These are phyloP conservation scores for Podaxis carcinomalis DNA, from an alignment of 768 basidiomycete genomes.

Conservation along the genomic window DNA sequence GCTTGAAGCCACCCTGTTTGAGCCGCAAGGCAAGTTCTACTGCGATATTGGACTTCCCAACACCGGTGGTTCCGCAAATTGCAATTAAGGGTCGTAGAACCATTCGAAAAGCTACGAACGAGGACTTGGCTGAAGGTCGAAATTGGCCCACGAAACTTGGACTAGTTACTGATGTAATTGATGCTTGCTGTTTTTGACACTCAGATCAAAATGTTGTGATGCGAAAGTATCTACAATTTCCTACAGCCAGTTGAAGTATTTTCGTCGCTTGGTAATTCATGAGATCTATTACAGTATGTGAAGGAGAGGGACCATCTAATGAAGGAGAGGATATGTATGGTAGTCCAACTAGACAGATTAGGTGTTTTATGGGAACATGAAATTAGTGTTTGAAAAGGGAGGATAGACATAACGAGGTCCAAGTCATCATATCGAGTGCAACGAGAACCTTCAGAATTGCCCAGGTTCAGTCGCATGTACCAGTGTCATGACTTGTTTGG, in stretches of 20 bases:
- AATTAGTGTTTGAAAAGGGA: neutral
- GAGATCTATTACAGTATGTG: slow-evolving; percentile 2
- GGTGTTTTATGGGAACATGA: slow-evolving; percentile 9
- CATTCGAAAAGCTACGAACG: slow-evolving; percentile 24
- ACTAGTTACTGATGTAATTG: neutral
- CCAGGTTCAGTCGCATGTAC: neutral
- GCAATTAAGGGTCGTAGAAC: slow-evolving; percentile 66
- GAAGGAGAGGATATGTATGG: slow-evolving; percentile 4
- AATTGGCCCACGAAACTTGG: neutral
- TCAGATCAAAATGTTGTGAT: neutral
- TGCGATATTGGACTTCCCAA: slow-evolving; percentile 91
- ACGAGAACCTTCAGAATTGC: neutral
- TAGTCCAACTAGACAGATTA: slow-evolving; percentile 11
- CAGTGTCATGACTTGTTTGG: slow-evolving; percentile 20
- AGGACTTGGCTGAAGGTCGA: neutral
- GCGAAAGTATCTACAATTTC: neutral
- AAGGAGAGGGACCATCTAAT: neutral
- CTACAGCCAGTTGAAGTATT: neutral
- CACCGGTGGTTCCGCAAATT: slow-evolving; percentile 92
- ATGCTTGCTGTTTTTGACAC: neutral
- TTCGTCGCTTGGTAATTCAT: neutral
- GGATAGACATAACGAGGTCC: slow-evolving; percentile 3
- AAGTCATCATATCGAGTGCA: neutral
- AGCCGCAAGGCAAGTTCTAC: slow-evolving; percentile 78
- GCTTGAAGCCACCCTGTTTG: slow-evolving; percentile 25